Evolutionary conservation across 331 rosid genomes (phyloP), one percentile per base, ranked within the genome.

Genomic region (Pyrus hybrid): DNA sequence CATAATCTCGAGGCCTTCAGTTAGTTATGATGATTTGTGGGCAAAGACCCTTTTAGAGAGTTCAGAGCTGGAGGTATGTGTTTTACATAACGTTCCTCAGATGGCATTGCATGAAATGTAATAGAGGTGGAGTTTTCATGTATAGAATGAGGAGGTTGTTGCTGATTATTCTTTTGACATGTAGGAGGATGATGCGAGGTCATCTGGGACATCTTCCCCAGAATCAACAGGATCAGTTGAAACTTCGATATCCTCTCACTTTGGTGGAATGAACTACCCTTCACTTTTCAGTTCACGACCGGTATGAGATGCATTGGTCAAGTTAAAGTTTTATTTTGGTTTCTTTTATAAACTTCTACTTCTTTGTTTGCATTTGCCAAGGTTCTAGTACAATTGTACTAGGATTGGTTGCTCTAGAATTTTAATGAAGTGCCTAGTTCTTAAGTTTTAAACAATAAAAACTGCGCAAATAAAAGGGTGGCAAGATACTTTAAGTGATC

Each of bases 151-250:
- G 54, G 47, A 70, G 61, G 41, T 71, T 51, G 20, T 70, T 8
- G 53, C 72, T 57, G 13, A 35, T 45, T 72, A 26, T 80, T 78
- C 30, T 41, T 84, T 76, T 71, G 37, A 71, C 67, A 82, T 78
- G 80, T 91, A 95, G 97, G 97, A 95, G 78, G 97, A 92, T 83
- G 98, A 90, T 77, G 96, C 80, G 16, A 88, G 91, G 85, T 93
- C 98, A 62, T 80, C 86, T 82, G 99, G 99, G 73, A 69, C 96
- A 56, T 95, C 99, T 66, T 95, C 99, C 68, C 99, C 99, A 9
- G 99, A 92, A 80, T 95, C 99, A 60, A 87, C 91, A n/a, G 99
- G 97, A 84, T 95, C 99, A 13, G 97, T 95, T 68, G 99, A 95
- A 86, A 92, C 97, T 73, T 95, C 99, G 41, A 95, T 95, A 85